Evolutionary conservation across 2,329 filamentous ascomycete genomes (phyloP), one percentile per base, ranked within the genome.

Genomic region (Alternaria solani): DNA sequence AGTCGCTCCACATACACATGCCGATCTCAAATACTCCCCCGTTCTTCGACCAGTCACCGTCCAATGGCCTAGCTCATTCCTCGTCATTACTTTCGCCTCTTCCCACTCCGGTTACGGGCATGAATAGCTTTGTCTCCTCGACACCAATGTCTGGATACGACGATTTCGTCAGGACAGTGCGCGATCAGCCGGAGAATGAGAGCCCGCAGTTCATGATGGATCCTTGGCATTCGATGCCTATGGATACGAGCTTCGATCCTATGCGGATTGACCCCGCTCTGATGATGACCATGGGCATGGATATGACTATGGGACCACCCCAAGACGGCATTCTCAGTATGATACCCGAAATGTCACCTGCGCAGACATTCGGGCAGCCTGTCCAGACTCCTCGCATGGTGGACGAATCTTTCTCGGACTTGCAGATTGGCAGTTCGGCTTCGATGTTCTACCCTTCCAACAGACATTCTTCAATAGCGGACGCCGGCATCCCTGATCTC

Each of bases 191-290:
- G 2, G 81, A 83, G 8, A 73, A 74, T 14, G 76, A 73, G 16
- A 83, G 80, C 67, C 82, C 82, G 4, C 77, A 74, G 18, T 84
- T 83, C 70, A 78, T 83, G 74, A 78, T 84, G 67, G 82, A 84
- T 63, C 72, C 74, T 6, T 84, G 82, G 82, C 75, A 75, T 43
- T 77, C 81, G 53, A 80, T 83, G 73, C 74, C 79, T 20, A 80
- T 84, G 74, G 76, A 78, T 8, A 70, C 79, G 12, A 79, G 78
- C 0, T 83, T 80, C 58, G 82, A 84, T 51, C 57, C 69, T 4
- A 78, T 82, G 72, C 75, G 80, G 46, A 79, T 81, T 30, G 80
- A 82, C 55, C 75, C 83, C 53, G 77, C 83, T 47, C 75, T 83
- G 67, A 76, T 81, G 48, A 75, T 81, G 57, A 78, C 79, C 8